Evolutionary conservation across 2,329 filamentous ascomycete genomes (phyloP).

Genomic region (Phaeosphaeriaceae sp.): DNA sequence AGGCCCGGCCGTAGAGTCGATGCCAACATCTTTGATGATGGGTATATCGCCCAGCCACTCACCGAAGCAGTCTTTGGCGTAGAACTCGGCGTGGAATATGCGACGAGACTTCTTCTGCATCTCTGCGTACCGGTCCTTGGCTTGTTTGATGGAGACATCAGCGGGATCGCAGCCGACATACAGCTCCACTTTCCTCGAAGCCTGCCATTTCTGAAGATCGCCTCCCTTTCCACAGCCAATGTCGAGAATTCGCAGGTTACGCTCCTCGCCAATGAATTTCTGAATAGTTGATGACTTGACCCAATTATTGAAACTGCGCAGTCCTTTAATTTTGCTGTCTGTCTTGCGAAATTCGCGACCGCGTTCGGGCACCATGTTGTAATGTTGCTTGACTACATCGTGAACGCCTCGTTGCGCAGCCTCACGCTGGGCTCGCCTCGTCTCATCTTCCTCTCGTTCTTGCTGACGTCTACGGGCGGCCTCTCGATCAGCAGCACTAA

Average conservation of each 20-base stretch:
- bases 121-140: slow-evolving; percentile 78
- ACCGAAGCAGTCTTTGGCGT: slow-evolving; percentile 90
- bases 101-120: slow-evolving; percentile 68
- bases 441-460: slow-evolving; percentile 51
- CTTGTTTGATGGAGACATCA: slow-evolving; percentile 89
- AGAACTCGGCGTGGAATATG: slow-evolving; percentile 86
- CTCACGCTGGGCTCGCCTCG: slow-evolving; percentile 55
- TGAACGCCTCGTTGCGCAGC: slow-evolving; percentile 66
- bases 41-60: slow-evolving; percentile 81
- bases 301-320: slow-evolving; percentile 98
- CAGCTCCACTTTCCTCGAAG: slow-evolving; percentile 84
- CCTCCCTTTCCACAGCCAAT: slow-evolving; percentile 97
- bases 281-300: slow-evolving; percentile 97
- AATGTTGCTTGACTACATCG: slow-evolving; percentile 90
- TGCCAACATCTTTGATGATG: slow-evolving; percentile 85
- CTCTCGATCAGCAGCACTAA: slow-evolving; percentile 71
- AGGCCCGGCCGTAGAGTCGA: slow-evolving; percentile 73
- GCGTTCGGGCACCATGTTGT: slow-evolving; percentile 93
- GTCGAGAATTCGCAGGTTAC: slow-evolving; percentile 81
- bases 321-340: slow-evolving; percentile 91
- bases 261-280: slow-evolving; percentile 70
- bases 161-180: slow-evolving; percentile 96
- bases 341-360: slow-evolving; percentile 94
- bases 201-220: slow-evolving; percentile 94
- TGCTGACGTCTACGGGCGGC: slow-evolving; percentile 64